Base-by-base conservation (phyloP, 1,284 basidiomycete genomes). In the Takashimella koratensis region DNA sequence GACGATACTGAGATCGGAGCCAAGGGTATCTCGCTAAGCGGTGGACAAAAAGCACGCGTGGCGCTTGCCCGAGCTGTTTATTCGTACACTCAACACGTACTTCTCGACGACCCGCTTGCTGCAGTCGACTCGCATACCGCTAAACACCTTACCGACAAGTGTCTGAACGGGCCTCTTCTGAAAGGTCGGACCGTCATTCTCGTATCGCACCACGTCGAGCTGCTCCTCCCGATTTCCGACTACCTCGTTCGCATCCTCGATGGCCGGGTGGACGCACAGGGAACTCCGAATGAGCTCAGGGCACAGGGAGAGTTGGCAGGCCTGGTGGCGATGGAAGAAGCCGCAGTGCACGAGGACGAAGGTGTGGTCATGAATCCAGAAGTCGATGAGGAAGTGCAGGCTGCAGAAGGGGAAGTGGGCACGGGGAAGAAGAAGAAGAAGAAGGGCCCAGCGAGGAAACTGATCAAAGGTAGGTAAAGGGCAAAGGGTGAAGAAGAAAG, bases 81-180 rank as follows among this genome's bases (percentile, higher is more conserved):
- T 68, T 79, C 77, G 10, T 74, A 75, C 51, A 79, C 80, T 2
- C 62, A 86, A 80, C 84, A 83, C 61, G 81, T 94, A 19, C 79
- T 93, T 8, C 80, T 94, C n/a, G 91, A 95, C 73, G 91, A 94
- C 70, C 87, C 88, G 3, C 79, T 95, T 12, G 86, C 88, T 0
- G 90, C 90, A 1, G 88, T 95, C 6, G 91, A 95, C 72, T 89
- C 90, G 76, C 88, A 92, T 66, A 91, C 88, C 2, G 87, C 88
- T 42, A 83, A 85, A 58, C 86, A 88, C 62, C 78, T 88, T 10
- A 82, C 86, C 43, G 77, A 81, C 49, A 76, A 83, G 55, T 85
- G 86, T 60, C 75, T 90, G 16, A 79, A 78, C 8, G 84, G 88
- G 10, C 76, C 81, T 1, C 77, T 91, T 3, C 80, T 85, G 58